Evolutionary conservation across 169 alveolate species (phyloP), one percentile per base, ranked within the genome.

Genomic region (Cryptosporidium sp.): DNA sequence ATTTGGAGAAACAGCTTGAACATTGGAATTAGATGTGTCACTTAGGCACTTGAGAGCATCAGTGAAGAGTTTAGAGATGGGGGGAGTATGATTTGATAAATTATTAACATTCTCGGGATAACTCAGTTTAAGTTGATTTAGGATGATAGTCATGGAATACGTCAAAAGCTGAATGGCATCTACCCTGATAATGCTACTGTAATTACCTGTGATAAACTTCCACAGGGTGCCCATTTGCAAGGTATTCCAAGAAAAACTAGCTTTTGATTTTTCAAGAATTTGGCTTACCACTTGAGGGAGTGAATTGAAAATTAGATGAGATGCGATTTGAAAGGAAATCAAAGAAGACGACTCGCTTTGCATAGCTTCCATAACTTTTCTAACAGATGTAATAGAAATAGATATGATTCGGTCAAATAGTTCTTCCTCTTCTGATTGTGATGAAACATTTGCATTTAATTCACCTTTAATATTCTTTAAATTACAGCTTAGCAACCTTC

Each of bases 371-470:
- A 75, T 23, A 29, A 60, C 8, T 58, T 75, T 75, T 60, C 72
- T 75, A 8, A 75, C 12, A 29, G 86, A 75, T 56, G 44, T 71
- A 29, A 75, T 8, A 23, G 73, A 75, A 18, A 48, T 75, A 16
- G 86, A 75, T 37, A 61, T 75, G 6, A 75, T 29, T 35, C 86
- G 61, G 21, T 75, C 86, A 58, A 58, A 75, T 9, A 75, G 61
- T 37, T 75, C 86, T 61, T 75, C 86, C 45, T 75, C 73, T 75
- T 75, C 86, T 5, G 56, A 18, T 33, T n/a, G 60, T 16, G 86
- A 75, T 18, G 86, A 75, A 9, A 60, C 72, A 33, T 75, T 60
- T 21, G 72, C 72, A 58, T 75, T 75, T 12, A 75, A 75, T 60
- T 75, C 86, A 35, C 45, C 37, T n/a, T 75, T 75, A 33, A 75